These are phyloP conservation scores for Curvularia eragrostidis DNA, from an alignment of 2,329 filamentous ascomycete genomes.

Conservation along the genomic window DNA sequence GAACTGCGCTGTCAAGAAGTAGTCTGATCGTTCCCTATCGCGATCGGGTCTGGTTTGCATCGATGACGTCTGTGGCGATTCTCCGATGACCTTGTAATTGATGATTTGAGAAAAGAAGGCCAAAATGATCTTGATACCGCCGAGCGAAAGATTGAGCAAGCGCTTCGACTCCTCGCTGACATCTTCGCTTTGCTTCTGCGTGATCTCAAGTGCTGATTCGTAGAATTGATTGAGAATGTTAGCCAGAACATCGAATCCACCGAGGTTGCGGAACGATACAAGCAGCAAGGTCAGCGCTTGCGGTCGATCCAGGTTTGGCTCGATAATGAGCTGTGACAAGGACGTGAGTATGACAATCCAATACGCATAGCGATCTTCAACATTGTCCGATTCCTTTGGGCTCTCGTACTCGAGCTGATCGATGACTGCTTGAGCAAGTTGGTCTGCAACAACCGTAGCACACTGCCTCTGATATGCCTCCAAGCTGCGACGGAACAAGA, in stretches of 20 bases:
- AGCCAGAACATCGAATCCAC: conserved; percentile 77
- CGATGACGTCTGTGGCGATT: conserved; percentile 69
- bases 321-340: conserved; percentile 79
- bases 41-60: conserved; percentile 61
- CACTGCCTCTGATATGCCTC: conserved; percentile 70
- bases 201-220: conserved; percentile 60
- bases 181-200: conserved; percentile 52
- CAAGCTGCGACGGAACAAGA: conserved; percentile 75
- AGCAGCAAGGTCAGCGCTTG: conserved; percentile 72
- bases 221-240: conserved; percentile 74
- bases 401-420: conserved; percentile 66
- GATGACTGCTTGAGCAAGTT: conserved; percentile 74
- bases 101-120: conserved; percentile 79
- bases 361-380: conserved; percentile 74
- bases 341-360: conserved; percentile 82
- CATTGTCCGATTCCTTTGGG: conserved; percentile 57
- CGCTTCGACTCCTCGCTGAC: conserved; percentile 53
- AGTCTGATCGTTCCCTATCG: conserved; percentile 64
- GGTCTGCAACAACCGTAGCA: conserved; percentile 66
- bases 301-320: conserved; percentile 59
- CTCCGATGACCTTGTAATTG: conserved; percentile 79
- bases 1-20: conserved; percentile 75
- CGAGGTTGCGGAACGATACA: conserved; percentile 82
- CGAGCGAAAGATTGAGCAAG: conserved; percentile 58
- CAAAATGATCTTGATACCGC: conserved; percentile 80